Evolutionary conservation across 129 eudicot species (phyloP), one percentile per base, ranked within the genome.

Genomic region (sunflower (Helianthus annuus)): DNA sequence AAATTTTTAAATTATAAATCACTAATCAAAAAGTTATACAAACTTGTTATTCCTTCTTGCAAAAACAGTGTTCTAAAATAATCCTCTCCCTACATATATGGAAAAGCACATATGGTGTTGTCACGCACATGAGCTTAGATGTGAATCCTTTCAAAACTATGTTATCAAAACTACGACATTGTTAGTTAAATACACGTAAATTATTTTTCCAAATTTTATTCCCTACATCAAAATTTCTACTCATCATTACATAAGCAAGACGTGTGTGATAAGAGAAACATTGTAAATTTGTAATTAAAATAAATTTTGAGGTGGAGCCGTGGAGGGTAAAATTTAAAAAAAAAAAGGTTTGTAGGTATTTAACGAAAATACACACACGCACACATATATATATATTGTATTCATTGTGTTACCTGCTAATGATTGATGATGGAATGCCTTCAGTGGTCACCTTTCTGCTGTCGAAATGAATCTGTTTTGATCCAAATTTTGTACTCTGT

Each of bases 361-460:
- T 27, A 1, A 27, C 32, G 32, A 27, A 27, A 27, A 3, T 3
- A 32, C 36, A 32, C 36, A 32, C 45, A 40, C 45, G 0, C 9
- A 40, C 1, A 40, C 7, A 42, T 9, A 7, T 9, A 42, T 1
- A 7, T 9, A 42, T 9, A 42, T 42, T 39, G 15, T 55, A 13
- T 58, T 51, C 4, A 14, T 13, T 54, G 14, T 6, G 27, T 55
- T 73, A 86, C 96, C 96, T 89, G 78, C 74, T 61, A 65, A 83
- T 78, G 70, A 15, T 27, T 57, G 73, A 76, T 46, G 55, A 72
- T 12, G 70, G 55, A 53, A 54, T 59, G 63, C 66, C 72, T 67
- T 77, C 76, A 8, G 81, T 40, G 32, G 59, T 76, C 56, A 62
- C 66, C 38, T 39, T 75, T 36, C 71, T 49, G 13, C 19, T 34